Percentiles rank a stretch among this genome's conserved stretches.
These are phyloP conservation scores for Jatropha curcas DNA, from an alignment of 345 rosid species.

Conservation along the genomic window DNA sequence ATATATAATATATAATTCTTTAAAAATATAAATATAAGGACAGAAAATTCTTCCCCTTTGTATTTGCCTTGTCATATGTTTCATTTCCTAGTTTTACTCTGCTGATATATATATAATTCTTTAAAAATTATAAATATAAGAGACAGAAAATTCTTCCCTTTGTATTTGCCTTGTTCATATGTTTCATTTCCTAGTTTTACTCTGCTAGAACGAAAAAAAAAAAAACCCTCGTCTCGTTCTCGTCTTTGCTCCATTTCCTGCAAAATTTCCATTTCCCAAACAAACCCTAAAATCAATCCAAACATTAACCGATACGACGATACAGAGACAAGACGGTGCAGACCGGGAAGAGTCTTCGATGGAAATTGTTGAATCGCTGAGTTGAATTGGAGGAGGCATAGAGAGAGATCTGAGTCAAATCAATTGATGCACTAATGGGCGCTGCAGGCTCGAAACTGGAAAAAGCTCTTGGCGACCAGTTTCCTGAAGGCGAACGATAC, in stretches of 20 bases:
- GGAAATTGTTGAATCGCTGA: neutral
- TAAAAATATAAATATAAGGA: neutral
- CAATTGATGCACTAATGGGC: conserved; percentile 57
- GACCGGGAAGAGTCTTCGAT: neutral
- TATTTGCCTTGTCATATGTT: neutral
- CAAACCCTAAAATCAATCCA: neutral
- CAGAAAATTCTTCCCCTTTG: neutral
- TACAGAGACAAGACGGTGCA: no score
- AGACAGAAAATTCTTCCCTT: neutral
- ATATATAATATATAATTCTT: no score
- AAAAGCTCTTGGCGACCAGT: conserved; percentile 99
- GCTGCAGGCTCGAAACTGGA: conserved; percentile 99
- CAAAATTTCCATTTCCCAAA: neutral
- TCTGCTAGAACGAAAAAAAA: neutral
- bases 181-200: neutral
- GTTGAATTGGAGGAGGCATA: neutral
- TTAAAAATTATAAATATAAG: neutral
- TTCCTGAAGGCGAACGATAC: conserved; percentile 98
- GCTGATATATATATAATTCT: no score
- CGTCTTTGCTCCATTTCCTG: neutral
- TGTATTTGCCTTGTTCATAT: neutral
- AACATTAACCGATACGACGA: neutral
- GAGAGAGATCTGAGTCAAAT: conserved; percentile 12
- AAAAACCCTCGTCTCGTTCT: conserved; percentile 15
- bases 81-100: neutral